Conservation (phyloP, 192 early-diverging fungal genomes). For the Funneliformis mosseae region DNA sequence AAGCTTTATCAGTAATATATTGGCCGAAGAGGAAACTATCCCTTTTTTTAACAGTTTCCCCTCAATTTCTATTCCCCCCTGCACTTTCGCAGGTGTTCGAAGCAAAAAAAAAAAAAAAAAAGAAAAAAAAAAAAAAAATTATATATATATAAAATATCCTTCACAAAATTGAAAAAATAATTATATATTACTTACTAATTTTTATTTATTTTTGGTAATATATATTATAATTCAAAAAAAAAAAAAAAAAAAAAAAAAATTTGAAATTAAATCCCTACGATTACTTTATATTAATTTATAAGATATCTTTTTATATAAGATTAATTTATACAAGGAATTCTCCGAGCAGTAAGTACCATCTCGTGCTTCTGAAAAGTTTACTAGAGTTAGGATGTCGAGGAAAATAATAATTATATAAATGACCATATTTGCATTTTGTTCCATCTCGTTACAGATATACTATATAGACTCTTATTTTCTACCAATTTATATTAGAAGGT, state of each 20-base stretch:
- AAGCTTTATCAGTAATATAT: background rate
- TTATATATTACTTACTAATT: too few relatives aligned
- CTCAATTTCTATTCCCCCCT: background rate
- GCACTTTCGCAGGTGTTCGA: constrained; percentile 24
- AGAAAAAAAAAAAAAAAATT: background rate
- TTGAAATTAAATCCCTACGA: background rate
- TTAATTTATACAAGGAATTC: background rate
- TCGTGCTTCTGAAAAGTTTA: background rate
- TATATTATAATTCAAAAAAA: too few relatives aligned
- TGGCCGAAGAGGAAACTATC: background rate
- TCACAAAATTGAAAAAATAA: background rate
- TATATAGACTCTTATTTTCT: background rate
- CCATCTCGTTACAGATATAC: background rate
- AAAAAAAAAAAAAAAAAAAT: too few relatives aligned
- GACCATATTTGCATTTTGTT: background rate
- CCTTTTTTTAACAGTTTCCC: constrained; percentile 12
- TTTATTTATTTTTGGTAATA: too few relatives aligned
- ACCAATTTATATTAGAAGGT: background rate
- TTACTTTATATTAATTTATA: constrained; percentile 1
- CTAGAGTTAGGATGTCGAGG: too few relatives aligned
- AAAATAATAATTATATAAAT: too few relatives aligned
- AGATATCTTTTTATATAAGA: background rate
- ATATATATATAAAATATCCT: background rate
- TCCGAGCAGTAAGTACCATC: constrained; percentile 8
- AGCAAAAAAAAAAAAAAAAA: constrained; percentile 16